Percentiles rank a stretch among this genome's conserved stretches.
phyloP scores from a whole-genome alignment of 164 flowering plant species.

The Pachysandra terminalis region DNA sequence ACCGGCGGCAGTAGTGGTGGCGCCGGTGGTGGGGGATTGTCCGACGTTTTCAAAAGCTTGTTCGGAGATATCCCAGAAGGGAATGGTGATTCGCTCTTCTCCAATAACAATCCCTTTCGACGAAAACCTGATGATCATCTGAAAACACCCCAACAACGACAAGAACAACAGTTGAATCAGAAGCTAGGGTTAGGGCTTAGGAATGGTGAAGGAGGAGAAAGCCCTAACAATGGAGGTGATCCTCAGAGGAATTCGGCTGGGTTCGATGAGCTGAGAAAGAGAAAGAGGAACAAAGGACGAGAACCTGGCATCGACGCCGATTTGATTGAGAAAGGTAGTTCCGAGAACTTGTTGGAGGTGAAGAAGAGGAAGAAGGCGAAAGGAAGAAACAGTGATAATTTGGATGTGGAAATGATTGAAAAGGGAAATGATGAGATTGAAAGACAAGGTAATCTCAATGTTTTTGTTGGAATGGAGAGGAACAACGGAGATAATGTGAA shows the following conservation, averaged over 20 bases:
- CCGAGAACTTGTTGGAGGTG: background rate
- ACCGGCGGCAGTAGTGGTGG: background rate
- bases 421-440: background rate
- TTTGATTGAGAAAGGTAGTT: background rate
- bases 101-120: slow-evolving; percentile 52
- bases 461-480: background rate
- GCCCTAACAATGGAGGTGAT: slow-evolving; percentile 2
- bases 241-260: background rate
- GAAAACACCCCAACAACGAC: background rate
- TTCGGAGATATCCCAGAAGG: slow-evolving; percentile 46
- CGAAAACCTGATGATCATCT: slow-evolving; percentile 30
- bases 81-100: slow-evolving; percentile 38
- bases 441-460: background rate
- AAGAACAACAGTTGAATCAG: slow-evolving; percentile 3
- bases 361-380: slow-evolving; percentile 30
- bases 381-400: slow-evolving; percentile 5
- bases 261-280: slow-evolving; percentile 14
- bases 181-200: slow-evolving; percentile 4
- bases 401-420: slow-evolving; percentile 2
- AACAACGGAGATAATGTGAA: slow-evolving; percentile 14
- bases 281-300: slow-evolving; percentile 21
- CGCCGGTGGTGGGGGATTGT: slow-evolving; percentile 8
- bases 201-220: slow-evolving; percentile 1
- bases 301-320: slow-evolving; percentile 6
- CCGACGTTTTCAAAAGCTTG: slow-evolving; percentile 48